Percentiles rank a stretch among this genome's conserved stretches.
These are phyloP conservation scores for Lactarius evosmus DNA, from an alignment of 768 basidiomycete genomes.

Conservation along the genomic window DNA sequence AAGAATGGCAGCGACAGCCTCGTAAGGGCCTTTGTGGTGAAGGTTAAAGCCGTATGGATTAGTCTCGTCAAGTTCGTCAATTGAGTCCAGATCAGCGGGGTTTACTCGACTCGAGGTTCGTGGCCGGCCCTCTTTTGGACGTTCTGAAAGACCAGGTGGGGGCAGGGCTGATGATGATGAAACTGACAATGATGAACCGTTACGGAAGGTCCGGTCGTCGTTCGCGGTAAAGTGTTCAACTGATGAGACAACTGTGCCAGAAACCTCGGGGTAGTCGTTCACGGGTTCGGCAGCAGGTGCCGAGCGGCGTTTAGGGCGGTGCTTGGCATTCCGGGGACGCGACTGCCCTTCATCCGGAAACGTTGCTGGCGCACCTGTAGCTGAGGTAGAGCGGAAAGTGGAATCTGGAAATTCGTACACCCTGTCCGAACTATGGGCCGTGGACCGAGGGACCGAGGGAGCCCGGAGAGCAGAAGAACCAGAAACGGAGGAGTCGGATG, in stretches of 20 bases:
- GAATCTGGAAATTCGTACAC: conserved; percentile 3
- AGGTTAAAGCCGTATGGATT: conserved; percentile 61
- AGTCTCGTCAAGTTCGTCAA: conserved; percentile 77
- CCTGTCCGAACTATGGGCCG: conserved; percentile 7
- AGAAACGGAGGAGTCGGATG: conserved; percentile 14
- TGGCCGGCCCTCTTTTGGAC: conserved; percentile 28
- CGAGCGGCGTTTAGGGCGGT: conserved; percentile 15
- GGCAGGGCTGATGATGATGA: conserved; percentile 10
- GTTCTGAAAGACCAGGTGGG: conserved; percentile 19
- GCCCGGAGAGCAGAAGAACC: neutral
- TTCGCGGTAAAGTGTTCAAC: neutral
- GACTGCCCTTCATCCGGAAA: conserved; percentile 4
- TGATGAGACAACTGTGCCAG: neutral
- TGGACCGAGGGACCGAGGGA: conserved; percentile 5
- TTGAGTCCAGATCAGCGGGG: conserved; percentile 51
- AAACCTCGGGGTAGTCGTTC: conserved; percentile 1
- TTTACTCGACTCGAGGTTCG: conserved; percentile 32
- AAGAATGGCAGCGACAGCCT: conserved; percentile 43
- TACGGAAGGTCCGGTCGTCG: conserved; percentile 3
- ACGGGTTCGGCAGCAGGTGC: neutral
- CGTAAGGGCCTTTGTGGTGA: conserved; percentile 77
- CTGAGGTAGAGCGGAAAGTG: conserved; percentile 1
- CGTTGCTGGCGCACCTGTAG: neutral
- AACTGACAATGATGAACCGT: conserved; percentile 11
- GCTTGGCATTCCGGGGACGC: conserved; percentile 8